Conservation (phyloP, 2,329 filamentous ascomycete species). For the Zymoseptoria ardabiliae region DNA sequence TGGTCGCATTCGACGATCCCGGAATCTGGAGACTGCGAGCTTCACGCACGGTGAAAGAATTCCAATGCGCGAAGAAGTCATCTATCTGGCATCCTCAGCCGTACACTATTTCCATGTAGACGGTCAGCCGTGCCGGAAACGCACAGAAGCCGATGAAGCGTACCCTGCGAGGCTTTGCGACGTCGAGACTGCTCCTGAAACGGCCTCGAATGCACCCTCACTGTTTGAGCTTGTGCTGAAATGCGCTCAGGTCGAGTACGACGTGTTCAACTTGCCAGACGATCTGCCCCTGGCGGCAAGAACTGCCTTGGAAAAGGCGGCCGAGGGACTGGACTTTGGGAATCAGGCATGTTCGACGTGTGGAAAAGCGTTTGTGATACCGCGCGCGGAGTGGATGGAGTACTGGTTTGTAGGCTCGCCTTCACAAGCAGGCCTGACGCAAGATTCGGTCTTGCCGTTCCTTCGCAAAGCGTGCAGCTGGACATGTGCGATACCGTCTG, state of each 20-base stretch:
- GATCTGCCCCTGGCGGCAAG: slow-evolving; percentile 17
- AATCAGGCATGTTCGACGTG: slow-evolving; percentile 30
- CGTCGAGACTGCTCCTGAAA: not conserved
- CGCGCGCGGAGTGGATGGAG: slow-evolving; percentile 31
- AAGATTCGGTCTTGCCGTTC: slow-evolving; percentile 28
- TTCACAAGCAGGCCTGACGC: slow-evolving; percentile 19
- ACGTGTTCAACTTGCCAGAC: slow-evolving; percentile 20
- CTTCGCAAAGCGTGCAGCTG: slow-evolving; percentile 27
- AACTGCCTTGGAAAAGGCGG: slow-evolving; percentile 17
- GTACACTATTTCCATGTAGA: slow-evolving; percentile 26
- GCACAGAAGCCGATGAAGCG: slow-evolving; percentile 2
- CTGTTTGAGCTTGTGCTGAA: slow-evolving; percentile 31
- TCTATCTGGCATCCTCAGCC: slow-evolving; percentile 25
- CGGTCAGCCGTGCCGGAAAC: slow-evolving; percentile 17
- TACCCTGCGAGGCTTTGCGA: not conserved
- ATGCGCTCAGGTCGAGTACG: slow-evolving; percentile 18
- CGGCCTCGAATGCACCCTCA: slow-evolving; percentile 21
- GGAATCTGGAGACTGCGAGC: slow-evolving; percentile 9
- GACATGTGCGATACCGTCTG: slow-evolving; percentile 24
- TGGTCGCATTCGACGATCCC: slow-evolving; percentile 15
- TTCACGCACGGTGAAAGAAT: slow-evolving; percentile 7
- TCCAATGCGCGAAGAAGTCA: slow-evolving; percentile 19
- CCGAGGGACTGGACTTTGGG: slow-evolving; percentile 13
- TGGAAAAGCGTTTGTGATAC: slow-evolving; percentile 22
- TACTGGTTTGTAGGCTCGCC: slow-evolving; percentile 27